phyloP scores from a whole-genome alignment of 2,329 filamentous ascomycete species.

The Epichloe elymi region DNA sequence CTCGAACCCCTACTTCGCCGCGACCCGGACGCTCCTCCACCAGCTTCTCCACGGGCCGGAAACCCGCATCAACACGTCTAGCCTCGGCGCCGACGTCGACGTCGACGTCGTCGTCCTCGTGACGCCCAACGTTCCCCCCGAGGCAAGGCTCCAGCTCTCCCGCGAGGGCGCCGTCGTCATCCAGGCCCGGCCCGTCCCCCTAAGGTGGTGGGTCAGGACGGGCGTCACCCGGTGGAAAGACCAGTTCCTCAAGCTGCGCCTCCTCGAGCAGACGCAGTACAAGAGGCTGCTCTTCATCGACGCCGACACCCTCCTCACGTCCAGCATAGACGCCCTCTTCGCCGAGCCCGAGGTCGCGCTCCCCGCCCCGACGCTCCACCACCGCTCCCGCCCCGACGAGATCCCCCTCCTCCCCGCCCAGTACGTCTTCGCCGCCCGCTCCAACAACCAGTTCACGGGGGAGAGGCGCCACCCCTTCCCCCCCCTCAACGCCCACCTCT shows the following conservation, averaged over 20 bases:
- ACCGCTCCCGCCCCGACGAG: conserved; percentile 20
- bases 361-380: not conserved
- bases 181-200: conserved; percentile 13
- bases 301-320: conserved; percentile 25
- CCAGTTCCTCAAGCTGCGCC: conserved; percentile 28
- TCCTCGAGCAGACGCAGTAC: conserved; percentile 27
- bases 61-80: conserved; percentile 16
- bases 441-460: conserved; percentile 19
- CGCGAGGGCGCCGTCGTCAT: not conserved
- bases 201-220: conserved; percentile 20
- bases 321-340: conserved; percentile 17
- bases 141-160: not conserved
- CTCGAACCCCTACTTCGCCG: conserved; percentile 18
- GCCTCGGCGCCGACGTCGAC: not conserved
- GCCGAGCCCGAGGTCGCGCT: not conserved
- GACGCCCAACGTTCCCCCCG: not conserved
- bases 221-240: conserved; percentile 26
- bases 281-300: conserved; percentile 29
- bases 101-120: not conserved
- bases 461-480: conserved; percentile 22
- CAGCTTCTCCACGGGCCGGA: conserved; percentile 20
- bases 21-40: too few species aligned
- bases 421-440: conserved; percentile 21
- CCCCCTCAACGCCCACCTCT: conserved; percentile 18
- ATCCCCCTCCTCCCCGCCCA: conserved; percentile 9